Conservation (phyloP, 768 basidiomycete species). For the Hericium alpestre region DNA sequence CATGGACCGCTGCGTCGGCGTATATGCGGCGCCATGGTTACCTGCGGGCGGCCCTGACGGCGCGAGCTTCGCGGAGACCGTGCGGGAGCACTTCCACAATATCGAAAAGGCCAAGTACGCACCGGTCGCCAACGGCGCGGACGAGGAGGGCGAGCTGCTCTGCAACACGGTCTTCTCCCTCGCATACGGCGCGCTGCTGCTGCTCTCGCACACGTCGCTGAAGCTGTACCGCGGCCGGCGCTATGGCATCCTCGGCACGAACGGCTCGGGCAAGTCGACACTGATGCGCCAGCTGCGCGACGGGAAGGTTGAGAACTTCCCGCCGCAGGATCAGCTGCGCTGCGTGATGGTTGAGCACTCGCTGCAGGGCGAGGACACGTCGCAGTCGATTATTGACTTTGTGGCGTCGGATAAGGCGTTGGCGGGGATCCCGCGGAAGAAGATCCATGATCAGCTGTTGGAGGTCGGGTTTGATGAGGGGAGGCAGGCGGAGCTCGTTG, state of each 20-base stretch:
- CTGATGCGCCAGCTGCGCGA: conserved; percentile 92
- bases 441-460: conserved; percentile 67
- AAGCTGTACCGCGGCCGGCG: conserved; percentile 82
- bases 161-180: conserved; percentile 93
- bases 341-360: conserved; percentile 98
- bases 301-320: conserved; percentile 94
- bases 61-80: conserved; percentile 44
- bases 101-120: conserved; percentile 67
- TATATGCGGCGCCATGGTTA: conserved; percentile 68
- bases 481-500: conserved; percentile 77
- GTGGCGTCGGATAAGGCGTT: conserved; percentile 75
- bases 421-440: conserved; percentile 45
- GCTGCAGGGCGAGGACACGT: conserved; percentile 85
- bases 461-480: conserved; percentile 89
- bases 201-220: conserved; percentile 88
- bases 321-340: conserved; percentile 73
- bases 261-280: conserved; percentile 93
- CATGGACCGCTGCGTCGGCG: conserved; percentile 65
- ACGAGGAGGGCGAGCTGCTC: conserved; percentile 74
- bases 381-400: conserved; percentile 77
- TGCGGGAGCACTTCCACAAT: conserved; percentile 63
- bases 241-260: conserved; percentile 93
- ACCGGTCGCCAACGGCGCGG: conserved; percentile 27
- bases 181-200: conserved; percentile 87
- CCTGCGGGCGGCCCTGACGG: conserved; percentile 31